Evolutionary conservation across 371 early-diverging fungal genomes (phyloP).

Genomic region (Mortierella sp.): DNA sequence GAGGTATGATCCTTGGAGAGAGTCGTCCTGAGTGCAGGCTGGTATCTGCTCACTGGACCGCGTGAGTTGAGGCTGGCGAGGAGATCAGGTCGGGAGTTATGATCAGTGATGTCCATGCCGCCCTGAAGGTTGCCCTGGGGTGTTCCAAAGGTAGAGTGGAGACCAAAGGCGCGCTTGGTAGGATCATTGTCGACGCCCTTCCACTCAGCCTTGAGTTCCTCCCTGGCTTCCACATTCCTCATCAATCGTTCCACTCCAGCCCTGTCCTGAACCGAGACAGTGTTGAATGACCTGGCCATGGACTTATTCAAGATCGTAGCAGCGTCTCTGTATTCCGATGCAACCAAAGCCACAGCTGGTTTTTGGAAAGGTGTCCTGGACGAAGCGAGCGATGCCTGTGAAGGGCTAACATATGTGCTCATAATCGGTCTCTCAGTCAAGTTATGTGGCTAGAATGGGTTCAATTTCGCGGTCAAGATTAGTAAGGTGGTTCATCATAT

Average conservation of each 20-base stretch:
- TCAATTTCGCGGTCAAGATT: not conserved
- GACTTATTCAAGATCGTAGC: conserved; percentile 51
- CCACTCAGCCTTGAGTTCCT: conserved; percentile 49
- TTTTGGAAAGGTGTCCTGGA: conserved; percentile 35
- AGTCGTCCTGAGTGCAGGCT: conserved; percentile 53
- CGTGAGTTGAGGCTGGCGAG: conserved; percentile 36
- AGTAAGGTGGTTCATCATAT: not conserved
- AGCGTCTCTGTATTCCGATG: conserved; percentile 35
- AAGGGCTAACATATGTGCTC: conserved; percentile 48
- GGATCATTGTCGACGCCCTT: conserved; percentile 37
- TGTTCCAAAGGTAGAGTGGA: conserved; percentile 34
- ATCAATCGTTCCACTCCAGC: conserved; percentile 40
- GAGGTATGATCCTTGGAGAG: conserved; percentile 59
- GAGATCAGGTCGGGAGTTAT: conserved; percentile 30
- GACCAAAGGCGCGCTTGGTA: conserved; percentile 38
- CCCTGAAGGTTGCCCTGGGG: conserved; percentile 31
- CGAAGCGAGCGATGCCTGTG: conserved; percentile 19
- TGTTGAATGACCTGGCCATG: conserved; percentile 48
- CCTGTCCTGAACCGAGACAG: conserved; percentile 38
- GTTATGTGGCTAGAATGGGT: conserved; percentile 19
- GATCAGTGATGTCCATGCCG: conserved; percentile 28
- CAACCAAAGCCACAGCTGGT: conserved; percentile 6
- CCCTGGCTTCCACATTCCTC: conserved; percentile 49
- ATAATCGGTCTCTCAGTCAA: conserved; percentile 34
- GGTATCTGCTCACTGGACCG: conserved; percentile 40